Evolutionary conservation across 306 rosid species (phyloP).

Genomic region (Vigna radiata): DNA sequence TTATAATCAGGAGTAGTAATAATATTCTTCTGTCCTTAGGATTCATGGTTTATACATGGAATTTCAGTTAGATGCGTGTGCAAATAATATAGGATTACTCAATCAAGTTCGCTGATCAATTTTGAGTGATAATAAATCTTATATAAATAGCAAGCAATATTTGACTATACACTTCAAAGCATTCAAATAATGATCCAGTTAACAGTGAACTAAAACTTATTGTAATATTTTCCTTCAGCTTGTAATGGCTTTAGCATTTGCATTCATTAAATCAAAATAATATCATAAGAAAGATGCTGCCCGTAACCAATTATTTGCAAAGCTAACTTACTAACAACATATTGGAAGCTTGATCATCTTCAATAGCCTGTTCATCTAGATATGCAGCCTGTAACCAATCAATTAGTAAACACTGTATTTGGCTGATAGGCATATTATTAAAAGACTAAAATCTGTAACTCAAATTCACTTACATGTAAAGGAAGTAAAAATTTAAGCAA

Average conservation of each 20-base stretch:
- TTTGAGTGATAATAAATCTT: constrained; percentile 25
- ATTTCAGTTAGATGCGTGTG: constrained; percentile 22
- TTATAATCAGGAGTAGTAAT: constrained; percentile 1
- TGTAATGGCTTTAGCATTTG: constrained; percentile 37
- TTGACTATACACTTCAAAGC: constrained; percentile 7
- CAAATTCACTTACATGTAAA: constrained; percentile 66
- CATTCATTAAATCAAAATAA: constrained; percentile 36
- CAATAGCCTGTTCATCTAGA: constrained; percentile 58
- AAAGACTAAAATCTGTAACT: constrained; percentile 29
- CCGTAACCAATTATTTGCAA: constrained; percentile 21
- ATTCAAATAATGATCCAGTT: constrained; percentile 19
- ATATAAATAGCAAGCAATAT: constrained; percentile 5
- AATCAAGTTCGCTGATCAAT: constrained; percentile 24
- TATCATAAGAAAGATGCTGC: constrained; percentile 6
- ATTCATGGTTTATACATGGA: background rate
- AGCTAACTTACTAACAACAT: constrained; percentile 86
- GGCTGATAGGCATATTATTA: constrained; percentile 24
- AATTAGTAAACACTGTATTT: constrained; percentile 41
- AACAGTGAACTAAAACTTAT: background rate
- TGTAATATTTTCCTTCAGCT: constrained; percentile 14
- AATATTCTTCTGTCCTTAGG: constrained; percentile 9
- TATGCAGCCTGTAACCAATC: constrained; percentile 78
- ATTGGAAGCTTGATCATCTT: constrained; percentile 51
- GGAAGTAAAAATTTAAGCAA: constrained; percentile 76
- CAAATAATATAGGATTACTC: constrained; percentile 22